Percentiles rank a stretch among this genome's conserved stretches.
phyloP scores from a whole-genome alignment of 257 asterid genomes.

The Penstemon newberryi region DNA sequence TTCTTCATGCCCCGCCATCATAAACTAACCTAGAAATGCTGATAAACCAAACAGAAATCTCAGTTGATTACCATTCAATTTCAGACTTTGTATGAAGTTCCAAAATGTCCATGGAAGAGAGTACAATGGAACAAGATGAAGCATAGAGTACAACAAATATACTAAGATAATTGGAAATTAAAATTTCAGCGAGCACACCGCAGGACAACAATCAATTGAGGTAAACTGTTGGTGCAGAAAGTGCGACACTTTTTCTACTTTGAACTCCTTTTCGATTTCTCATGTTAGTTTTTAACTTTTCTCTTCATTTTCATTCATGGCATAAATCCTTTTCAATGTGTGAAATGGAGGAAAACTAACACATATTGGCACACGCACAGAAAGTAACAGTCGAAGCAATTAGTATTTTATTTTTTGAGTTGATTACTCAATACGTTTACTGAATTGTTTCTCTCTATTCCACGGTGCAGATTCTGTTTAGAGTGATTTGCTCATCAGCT shows the following conservation, averaged over 20 bases:
- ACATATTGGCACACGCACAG: background rate
- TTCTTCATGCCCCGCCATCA: too few species aligned
- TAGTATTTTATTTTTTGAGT: background rate
- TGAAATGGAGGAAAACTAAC: background rate
- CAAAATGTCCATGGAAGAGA: too few species aligned
- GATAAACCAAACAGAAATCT: too few species aligned
- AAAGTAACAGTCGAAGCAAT: background rate
- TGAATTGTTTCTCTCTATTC: constrained; percentile 10
- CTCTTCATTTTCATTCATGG: background rate
- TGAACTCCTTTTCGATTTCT: background rate
- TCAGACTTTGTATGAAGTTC: too few species aligned
- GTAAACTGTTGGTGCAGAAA: too few species aligned
- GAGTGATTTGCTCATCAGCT: constrained; percentile 10
- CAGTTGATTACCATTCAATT: too few species aligned
- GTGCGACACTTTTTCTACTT: background rate
- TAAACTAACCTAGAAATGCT: too few species aligned
- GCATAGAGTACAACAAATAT: too few species aligned
- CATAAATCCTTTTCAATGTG: background rate
- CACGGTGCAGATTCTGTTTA: constrained; percentile 7
- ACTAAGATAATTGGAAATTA: too few species aligned
- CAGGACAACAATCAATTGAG: too few species aligned
- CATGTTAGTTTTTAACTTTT: background rate
- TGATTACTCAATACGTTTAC: background rate
- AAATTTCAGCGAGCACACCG: too few species aligned
- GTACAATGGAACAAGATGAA: too few species aligned